Percentiles rank a stretch among this genome's conserved stretches.
phyloP scores from a whole-genome alignment of 1,284 basidiomycete genomes.

The Volvariella surrecta region DNA sequence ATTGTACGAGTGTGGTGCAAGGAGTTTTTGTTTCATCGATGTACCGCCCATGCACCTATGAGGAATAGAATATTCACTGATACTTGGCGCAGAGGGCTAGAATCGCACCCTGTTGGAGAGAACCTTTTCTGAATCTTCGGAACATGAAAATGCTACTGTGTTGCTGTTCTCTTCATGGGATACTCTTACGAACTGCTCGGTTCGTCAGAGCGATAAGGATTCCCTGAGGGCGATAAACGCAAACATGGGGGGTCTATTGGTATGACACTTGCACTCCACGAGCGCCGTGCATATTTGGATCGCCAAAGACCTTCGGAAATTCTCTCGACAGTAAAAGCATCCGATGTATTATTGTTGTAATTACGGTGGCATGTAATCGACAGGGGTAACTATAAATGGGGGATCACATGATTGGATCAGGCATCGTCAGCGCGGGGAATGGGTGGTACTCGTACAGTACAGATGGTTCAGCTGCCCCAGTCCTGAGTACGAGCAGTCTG shows the following conservation, averaged over 20 bases:
- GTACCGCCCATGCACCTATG: slow-evolving; percentile 51
- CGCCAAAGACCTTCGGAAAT: slow-evolving; percentile 31
- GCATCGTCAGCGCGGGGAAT: too few species aligned
- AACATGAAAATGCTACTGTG: slow-evolving; percentile 34
- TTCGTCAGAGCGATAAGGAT: slow-evolving; percentile 32
- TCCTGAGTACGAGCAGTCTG: too few species aligned
- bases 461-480: too few species aligned
- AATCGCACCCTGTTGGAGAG: slow-evolving; percentile 1
- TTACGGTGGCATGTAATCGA: too few species aligned
- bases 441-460: too few species aligned
- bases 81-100: slow-evolving; percentile 1
- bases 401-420: too few species aligned
- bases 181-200: slow-evolving; percentile 40
- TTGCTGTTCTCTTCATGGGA: slow-evolving; percentile 42
- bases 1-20: slow-evolving; percentile 42
- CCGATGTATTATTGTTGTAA: too few species aligned
- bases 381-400: too few species aligned
- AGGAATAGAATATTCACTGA: slow-evolving; percentile 10
- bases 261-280: slow-evolving; percentile 41
- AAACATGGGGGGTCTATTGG: slow-evolving; percentile 37
- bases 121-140: slow-evolving; percentile 25
- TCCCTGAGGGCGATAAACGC: slow-evolving; percentile 23
- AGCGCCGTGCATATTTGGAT: slow-evolving; percentile 34
- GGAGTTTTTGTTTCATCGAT: slow-evolving; percentile 58
- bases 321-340: slow-evolving; percentile 12